These are phyloP conservation scores for Boehmeria nivea DNA, from an alignment of 306 rosid genomes.

Conservation along the genomic window DNA sequence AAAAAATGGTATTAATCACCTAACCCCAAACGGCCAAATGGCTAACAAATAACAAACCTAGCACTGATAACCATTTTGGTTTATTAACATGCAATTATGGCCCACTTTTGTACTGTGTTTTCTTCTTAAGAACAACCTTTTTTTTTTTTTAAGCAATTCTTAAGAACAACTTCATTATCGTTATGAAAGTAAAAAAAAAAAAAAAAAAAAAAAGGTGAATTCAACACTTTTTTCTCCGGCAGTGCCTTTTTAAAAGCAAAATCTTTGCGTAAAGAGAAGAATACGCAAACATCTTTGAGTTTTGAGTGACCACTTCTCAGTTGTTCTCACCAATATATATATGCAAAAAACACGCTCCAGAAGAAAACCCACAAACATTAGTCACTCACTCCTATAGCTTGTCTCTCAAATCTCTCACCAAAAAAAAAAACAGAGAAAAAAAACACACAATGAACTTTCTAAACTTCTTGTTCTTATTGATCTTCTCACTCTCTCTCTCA, in stretches of 20 bases:
- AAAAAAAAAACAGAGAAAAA: too few relatives aligned
- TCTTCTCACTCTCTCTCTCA: constrained; percentile 38
- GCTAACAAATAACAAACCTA: background rate
- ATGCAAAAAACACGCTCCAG: background rate
- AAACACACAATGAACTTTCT: constrained; percentile 28
- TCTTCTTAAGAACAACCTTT: too few relatives aligned
- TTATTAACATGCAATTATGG: too few relatives aligned
- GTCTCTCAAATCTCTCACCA: too few relatives aligned
- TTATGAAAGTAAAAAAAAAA: background rate
- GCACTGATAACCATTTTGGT: too few relatives aligned
- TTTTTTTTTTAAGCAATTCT: too few relatives aligned
- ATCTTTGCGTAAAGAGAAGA: constrained; percentile 13
- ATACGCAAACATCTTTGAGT: background rate
- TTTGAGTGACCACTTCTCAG: background rate
- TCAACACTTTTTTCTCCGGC: background rate
- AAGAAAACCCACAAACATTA: background rate
- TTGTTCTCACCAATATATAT: background rate
- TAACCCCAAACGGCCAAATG: background rate
- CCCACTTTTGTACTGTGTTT: too few relatives aligned
- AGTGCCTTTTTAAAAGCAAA: constrained; percentile 13
- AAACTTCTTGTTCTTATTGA: constrained; percentile 32
- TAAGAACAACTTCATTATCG: too few relatives aligned
- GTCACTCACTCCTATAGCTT: too few relatives aligned
- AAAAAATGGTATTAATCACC: too few relatives aligned
- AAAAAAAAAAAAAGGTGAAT: background rate